A percentile compares a stretch with the other conserved stretches of the same genome.
These are phyloP conservation scores for Zea mays DNA, from an alignment of 176 grass and related monocot genomes.

Conservation along the genomic window Zm-B73-REFERENCE-NAM-5.0 NC_050096.1:281861001-281861500, in stretches of 20 bases:
- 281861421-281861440: conserved; percentile 1
- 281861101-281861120: neutral
- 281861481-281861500: neutral
- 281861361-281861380: conserved; percentile 18
- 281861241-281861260: conserved; percentile 4
- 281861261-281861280: conserved; percentile 24
- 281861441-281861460: neutral
- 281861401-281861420: conserved; percentile 2
- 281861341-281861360: neutral
- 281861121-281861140: neutral
- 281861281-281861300: conserved; percentile 19
- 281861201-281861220: neutral
- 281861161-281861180: neutral
- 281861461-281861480: conserved; percentile 7
- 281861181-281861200: neutral
- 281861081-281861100: neutral
- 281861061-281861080: neutral
- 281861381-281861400: neutral
- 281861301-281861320: neutral
- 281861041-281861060: neutral
- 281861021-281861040: neutral
- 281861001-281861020: neutral
- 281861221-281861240: neutral
- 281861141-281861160: conserved; percentile 1
- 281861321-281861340: conserved; percentile 27